phyloP scores from a whole-genome alignment of 805 yeast genomes.

The Starmerella sp. region DNA sequence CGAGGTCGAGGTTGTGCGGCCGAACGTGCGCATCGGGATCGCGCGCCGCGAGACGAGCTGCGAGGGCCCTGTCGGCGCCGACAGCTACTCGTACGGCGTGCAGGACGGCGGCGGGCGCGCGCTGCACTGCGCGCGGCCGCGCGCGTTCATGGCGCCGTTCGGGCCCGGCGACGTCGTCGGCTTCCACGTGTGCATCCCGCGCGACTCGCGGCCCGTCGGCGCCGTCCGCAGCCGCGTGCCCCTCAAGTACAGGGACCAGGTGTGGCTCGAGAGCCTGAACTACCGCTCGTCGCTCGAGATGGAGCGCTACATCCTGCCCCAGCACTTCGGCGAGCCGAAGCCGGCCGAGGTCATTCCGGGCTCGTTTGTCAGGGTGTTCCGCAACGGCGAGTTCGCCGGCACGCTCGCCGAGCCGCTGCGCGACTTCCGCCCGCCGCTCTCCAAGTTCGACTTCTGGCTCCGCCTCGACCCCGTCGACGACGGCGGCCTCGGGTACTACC shows the following conservation, averaged over 20 bases:
- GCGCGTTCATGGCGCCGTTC: constrained; percentile 48
- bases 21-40: constrained; percentile 63
- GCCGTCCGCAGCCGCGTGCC: constrained; percentile 69
- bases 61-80: constrained; percentile 94
- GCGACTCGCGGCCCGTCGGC: constrained; percentile 19
- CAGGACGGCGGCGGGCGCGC: constrained; percentile 65
- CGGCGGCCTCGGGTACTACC: constrained; percentile 81
- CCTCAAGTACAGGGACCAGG: constrained; percentile 61
- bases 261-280: constrained; percentile 79
- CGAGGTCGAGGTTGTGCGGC: constrained; percentile 53
- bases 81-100: constrained; percentile 85
- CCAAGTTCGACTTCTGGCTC: constrained; percentile 32
- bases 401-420: constrained; percentile 54
- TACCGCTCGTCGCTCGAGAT: constrained; percentile 56
- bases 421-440: constrained; percentile 70
- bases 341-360: constrained; percentile 26
- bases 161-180: constrained; percentile 76
- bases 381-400: constrained; percentile 62
- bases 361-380: constrained; percentile 57
- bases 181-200: constrained; percentile 58
- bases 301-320: constrained; percentile 51
- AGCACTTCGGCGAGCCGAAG: constrained; percentile 8
- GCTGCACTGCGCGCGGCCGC: constrained; percentile 63
- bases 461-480: constrained; percentile 42
- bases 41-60: constrained; percentile 76